Evolutionary conservation across 2,329 filamentous ascomycete genomes (phyloP), one percentile per base, ranked within the genome.

Genomic region (Aulographum hederae): DNA sequence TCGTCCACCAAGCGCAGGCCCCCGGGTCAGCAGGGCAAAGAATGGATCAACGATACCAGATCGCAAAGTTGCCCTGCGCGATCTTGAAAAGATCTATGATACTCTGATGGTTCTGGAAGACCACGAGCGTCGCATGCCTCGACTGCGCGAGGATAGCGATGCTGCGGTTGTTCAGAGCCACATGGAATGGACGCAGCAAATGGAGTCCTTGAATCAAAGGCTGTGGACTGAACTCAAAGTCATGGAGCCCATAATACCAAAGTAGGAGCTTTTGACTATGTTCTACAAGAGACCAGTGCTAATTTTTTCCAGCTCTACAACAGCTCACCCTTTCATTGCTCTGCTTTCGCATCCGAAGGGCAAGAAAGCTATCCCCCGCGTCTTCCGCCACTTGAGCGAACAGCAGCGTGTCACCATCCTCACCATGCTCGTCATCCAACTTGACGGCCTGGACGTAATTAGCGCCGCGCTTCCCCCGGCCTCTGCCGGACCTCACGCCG

Each of bases 341-440:
- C 86, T 98, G 52, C 62, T 98, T 29, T 92, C 85, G 4, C 91
- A 89, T 46, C 72, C 76, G 42, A 98, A 98, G 61, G 89, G 89
- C 47, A 95, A 94, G 61, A 93, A 89, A 60, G 81, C 80, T 2
- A 82, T 98, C 37, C 84, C 84, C 31, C 81, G 89, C 34, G 79
- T 95, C 32, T 95, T 95, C 68, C 77, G 84, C 27, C 82, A 94
- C 46, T 79, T 94, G 32, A 78, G 79, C 39, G 78, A 85, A 38
- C 79, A 94, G 48, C 85, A 95, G 55, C 80, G 86, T 31, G 85
- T 89, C 15, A 95, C 85, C 1, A 82, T 95, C 39, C 65, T 98
- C 38, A 98, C 89, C 4, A 86, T 98, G 68, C 86, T 98, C 41
- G 72, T 92, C 36, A 76, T 94, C 32, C 84, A 95, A 45, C 72